Conservation (phyloP, 2,329 filamentous ascomycete species). For the Tolypocladium ovalisporum region DNA sequence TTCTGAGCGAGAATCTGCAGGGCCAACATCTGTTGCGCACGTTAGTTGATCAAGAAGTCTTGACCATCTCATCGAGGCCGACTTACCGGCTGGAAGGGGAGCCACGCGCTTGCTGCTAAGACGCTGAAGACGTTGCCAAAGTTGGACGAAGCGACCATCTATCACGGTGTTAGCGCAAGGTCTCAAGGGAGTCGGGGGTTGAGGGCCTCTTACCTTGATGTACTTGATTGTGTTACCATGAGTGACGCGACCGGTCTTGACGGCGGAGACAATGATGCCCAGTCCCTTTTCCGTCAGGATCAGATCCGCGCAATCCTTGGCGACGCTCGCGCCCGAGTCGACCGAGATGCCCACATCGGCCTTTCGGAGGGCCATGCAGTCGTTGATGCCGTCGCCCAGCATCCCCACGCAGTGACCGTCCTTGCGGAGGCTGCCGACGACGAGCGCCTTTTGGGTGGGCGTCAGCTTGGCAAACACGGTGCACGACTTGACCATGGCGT, state of each 20-base stretch:
- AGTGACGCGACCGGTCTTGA: constrained; percentile 13
- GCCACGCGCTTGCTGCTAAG: constrained; percentile 15
- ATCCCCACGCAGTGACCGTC: constrained; percentile 16
- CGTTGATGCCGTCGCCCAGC: constrained; percentile 19
- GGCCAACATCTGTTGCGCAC: constrained; percentile 10
- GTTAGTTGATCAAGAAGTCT: neutral
- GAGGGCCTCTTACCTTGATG: constrained; percentile 10
- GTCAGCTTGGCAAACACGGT: constrained; percentile 17
- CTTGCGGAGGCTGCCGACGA: constrained; percentile 11
- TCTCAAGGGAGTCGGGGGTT: no score
- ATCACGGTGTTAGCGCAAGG: neutral
- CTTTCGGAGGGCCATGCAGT: constrained; percentile 15
- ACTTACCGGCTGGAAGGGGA: constrained; percentile 12
- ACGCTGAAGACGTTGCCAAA: constrained; percentile 19
- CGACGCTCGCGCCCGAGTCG: constrained; percentile 15
- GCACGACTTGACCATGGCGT: constrained; percentile 11
- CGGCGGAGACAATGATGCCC: constrained; percentile 14
- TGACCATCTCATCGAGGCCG: neutral
- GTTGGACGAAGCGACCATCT: constrained; percentile 19
- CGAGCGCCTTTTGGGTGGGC: constrained; percentile 14
- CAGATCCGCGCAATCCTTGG: constrained; percentile 17
- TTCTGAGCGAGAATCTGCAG: constrained; percentile 17
- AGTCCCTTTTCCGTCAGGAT: constrained; percentile 18
- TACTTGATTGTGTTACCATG: constrained; percentile 19
- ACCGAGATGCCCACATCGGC: constrained; percentile 18